phyloP scores from a whole-genome alignment of 257 asterid species.

The Solanum sejunctum region DNA sequence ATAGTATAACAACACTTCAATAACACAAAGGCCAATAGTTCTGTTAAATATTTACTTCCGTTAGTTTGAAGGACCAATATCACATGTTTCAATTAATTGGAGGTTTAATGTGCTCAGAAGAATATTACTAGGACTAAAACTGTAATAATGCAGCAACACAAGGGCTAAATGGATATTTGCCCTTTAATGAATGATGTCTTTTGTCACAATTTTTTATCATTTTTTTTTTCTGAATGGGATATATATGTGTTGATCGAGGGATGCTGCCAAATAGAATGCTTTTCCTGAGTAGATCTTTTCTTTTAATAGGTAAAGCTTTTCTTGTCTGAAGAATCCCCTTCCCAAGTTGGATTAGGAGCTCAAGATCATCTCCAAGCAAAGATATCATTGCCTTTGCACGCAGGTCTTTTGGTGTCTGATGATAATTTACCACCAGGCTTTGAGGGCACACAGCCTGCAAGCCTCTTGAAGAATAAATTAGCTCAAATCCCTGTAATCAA shows the following conservation, averaged over 20 bases:
- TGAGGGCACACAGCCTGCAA: slow-evolving; percentile 50
- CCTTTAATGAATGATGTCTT: background rate
- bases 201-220: background rate
- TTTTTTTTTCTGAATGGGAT: background rate
- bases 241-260: background rate
- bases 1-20: background rate
- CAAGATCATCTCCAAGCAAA: slow-evolving; percentile 90
- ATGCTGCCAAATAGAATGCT: background rate
- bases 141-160: background rate
- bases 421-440: slow-evolving; percentile 91
- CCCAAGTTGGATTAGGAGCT: slow-evolving; percentile 55
- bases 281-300: background rate
- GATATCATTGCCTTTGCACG: slow-evolving; percentile 32
- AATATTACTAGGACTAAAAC: background rate
- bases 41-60: too few relatives aligned
- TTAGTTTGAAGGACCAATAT: too few relatives aligned
- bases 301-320: slow-evolving; percentile 58
- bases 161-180: background rate
- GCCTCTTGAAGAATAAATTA: slow-evolving; percentile 31
- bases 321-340: slow-evolving; percentile 74
- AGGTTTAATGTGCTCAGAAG: background rate
- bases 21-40: background rate
- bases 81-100: background rate
- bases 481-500: slow-evolving; percentile 56
- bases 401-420: slow-evolving; percentile 36